phyloP scores from a whole-genome alignment of 2,329 filamentous ascomycete species.

The Lachnellula cervina region DNA sequence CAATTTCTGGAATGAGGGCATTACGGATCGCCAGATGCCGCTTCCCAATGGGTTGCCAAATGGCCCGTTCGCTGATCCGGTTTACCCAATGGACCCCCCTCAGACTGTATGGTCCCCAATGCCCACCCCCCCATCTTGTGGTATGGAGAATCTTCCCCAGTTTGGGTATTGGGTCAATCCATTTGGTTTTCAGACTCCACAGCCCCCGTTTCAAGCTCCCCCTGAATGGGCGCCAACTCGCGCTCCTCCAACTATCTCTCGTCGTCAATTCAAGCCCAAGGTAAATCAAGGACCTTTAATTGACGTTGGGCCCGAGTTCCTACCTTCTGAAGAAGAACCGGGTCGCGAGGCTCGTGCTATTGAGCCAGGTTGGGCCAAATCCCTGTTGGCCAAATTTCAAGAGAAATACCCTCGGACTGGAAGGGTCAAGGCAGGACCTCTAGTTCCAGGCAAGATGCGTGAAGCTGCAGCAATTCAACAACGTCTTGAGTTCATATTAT shows the following conservation, averaged over 20 bases:
- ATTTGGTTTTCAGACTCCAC: background rate
- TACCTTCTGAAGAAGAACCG: constrained; percentile 13
- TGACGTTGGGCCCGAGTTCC: background rate
- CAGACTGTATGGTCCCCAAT: constrained; percentile 5
- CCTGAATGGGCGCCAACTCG: background rate
- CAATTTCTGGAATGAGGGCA: background rate
- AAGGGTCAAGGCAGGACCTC: constrained; percentile 7
- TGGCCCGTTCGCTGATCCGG: background rate
- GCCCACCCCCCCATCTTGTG: background rate
- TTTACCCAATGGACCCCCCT: background rate
- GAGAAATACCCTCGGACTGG: constrained; percentile 31
- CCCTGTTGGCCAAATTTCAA: constrained; percentile 23
- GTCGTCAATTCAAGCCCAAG: constrained; percentile 1
- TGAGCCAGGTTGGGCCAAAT: constrained; percentile 19
- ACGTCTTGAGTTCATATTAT: constrained; percentile 23
- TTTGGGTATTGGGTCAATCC: constrained; percentile 1
- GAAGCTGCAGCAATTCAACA: constrained; percentile 25
- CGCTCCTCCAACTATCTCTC: background rate
- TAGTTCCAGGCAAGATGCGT: constrained; percentile 8
- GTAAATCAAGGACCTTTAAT: constrained; percentile 2
- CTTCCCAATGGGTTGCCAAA: background rate
- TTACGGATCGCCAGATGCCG: background rate
- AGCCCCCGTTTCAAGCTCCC: background rate
- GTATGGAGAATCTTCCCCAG: background rate
- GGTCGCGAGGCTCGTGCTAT: constrained; percentile 22